phyloP scores from a whole-genome alignment of 768 basidiomycete genomes.

The Naganishia antarctica region DNA sequence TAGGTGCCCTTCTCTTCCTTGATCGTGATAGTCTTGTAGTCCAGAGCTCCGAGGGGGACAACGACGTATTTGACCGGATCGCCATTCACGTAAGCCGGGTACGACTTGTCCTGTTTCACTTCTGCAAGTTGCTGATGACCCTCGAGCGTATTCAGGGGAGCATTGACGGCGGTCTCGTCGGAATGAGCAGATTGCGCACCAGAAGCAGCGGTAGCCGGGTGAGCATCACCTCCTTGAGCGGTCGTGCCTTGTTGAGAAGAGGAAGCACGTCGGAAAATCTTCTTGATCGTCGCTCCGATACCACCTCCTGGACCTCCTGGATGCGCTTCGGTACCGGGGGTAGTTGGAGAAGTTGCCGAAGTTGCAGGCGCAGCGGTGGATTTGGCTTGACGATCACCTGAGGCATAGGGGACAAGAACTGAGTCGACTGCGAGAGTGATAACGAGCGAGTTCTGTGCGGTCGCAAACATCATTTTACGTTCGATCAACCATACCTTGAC shows the following conservation, averaged over 20 bases:
- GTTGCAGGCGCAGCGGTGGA: not conserved
- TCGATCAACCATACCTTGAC: not conserved
- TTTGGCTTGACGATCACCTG: not conserved
- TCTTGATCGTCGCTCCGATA: constrained; percentile 20
- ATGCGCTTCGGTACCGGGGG: not conserved
- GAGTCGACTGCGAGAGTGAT: constrained; percentile 4
- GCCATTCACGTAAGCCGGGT: constrained; percentile 18
- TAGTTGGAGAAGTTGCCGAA: not conserved
- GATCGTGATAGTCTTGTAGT: constrained; percentile 30
- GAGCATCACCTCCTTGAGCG: not conserved
- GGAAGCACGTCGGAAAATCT: constrained; percentile 17
- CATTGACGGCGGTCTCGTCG: constrained; percentile 9
- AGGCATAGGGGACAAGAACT: constrained; percentile 10
- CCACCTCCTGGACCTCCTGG: not conserved
- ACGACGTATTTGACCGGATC: constrained; percentile 28
- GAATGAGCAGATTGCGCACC: constrained; percentile 5
- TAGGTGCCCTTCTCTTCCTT: constrained; percentile 14
- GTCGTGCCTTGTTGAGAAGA: not conserved
- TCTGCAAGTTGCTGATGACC: constrained; percentile 14
- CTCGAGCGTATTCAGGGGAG: constrained; percentile 4
- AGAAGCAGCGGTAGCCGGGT: not conserved
- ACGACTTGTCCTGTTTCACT: not conserved
- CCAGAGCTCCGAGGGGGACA: constrained; percentile 42
- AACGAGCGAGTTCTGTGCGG: constrained; percentile 10
- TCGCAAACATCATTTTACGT: not conserved